Base-by-base conservation (phyloP, 352 stramenopile species). In the Phytophthora aleatoria region DNA sequence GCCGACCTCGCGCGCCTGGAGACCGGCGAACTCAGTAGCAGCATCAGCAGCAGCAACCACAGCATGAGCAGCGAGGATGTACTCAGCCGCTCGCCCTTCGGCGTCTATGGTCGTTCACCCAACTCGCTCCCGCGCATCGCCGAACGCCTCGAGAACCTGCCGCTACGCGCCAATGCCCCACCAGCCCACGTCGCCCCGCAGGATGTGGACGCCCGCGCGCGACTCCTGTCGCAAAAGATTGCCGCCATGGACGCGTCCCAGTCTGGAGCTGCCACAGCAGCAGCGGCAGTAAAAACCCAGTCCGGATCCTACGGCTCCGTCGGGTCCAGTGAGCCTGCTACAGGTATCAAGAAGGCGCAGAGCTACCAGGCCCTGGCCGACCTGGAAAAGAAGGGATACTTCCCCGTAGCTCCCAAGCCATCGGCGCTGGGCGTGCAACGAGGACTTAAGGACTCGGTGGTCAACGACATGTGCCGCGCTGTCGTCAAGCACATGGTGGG, bases 401-500 rank as follows among this genome's bases (percentile, higher is more conserved):
- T 94, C 52, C 85, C 85, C 1, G 67, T 85, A 1, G 81, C 87
- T 1, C 83, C 85, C 10, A 95, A 90, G 50, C 80, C 84, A 12
- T 92, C 87, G 7, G 85, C 87, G 4, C 72, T 89, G 16, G 87
- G 87, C n/a, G 83, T 94, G 10, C 87, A 95, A 57, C 77, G 87
- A 38, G 87, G 84, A 7, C 69, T 95, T 5, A 95, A 94, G 55
- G 77, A 95, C 68, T 95, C 87, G 53, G 87, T 95, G 35, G 83
- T 95, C 53, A 93, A 95, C 70, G 87, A 95, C 51, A 95, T 95
- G 87, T 95, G 87, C 60, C 83, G 83, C 38, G 87, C 87, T 0
- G 87, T 95, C 0, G 87, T 91, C 44, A 95, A 95, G 72, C 87
- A 95, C 70, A 95, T 95, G 85, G 87, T 95, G 28, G 87, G 87